phyloP scores from a whole-genome alignment of 1,139 yeast genomes.

The Sugiyamaella pinicola region DNA sequence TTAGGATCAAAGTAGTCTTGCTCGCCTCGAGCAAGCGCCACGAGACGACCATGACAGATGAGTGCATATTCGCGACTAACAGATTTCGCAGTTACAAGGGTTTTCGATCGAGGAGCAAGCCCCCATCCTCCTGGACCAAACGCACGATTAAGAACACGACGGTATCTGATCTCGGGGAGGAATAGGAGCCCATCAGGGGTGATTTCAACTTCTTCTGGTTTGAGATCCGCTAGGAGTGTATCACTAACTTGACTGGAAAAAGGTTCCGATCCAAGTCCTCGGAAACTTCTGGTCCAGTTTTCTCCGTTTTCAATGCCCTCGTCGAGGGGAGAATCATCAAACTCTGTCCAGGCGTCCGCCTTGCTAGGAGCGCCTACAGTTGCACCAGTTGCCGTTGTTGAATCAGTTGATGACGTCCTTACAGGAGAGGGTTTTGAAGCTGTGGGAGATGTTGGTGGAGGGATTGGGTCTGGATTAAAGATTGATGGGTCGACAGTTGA shows the following conservation, averaged over 20 bases:
- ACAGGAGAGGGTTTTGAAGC: not conserved
- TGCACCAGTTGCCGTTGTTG: not conserved
- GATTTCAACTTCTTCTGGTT: slow-evolving; percentile 77
- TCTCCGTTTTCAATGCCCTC: slow-evolving; percentile 27
- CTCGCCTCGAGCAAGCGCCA: slow-evolving; percentile 93
- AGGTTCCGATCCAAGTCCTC: slow-evolving; percentile 76
- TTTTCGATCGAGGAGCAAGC: slow-evolving; percentile 87
- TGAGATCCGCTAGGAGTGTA: slow-evolving; percentile 60
- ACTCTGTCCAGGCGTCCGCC: slow-evolving; percentile 14
- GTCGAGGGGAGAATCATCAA: slow-evolving; percentile 21
- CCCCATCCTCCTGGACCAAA: slow-evolving; percentile 99
- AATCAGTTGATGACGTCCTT: not conserved
- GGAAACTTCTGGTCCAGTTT: slow-evolving; percentile 39
- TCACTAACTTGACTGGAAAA: slow-evolving; percentile 64
- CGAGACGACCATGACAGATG: slow-evolving; percentile 83
- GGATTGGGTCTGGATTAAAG: slow-evolving; percentile 4
- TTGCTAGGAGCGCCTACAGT: not conserved
- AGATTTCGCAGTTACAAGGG: slow-evolving; percentile 63
- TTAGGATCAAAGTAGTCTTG: slow-evolving; percentile 87
- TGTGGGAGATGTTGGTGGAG: not conserved
- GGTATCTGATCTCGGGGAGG: slow-evolving; percentile 90
- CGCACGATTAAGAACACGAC: slow-evolving; percentile 82
- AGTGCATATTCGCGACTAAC: slow-evolving; percentile 90
- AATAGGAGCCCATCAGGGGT: slow-evolving; percentile 94
- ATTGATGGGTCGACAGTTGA: slow-evolving; percentile 9